These are phyloP conservation scores for Tagetes erecta DNA, from an alignment of 129 eudicot species.

Conservation along the genomic window DNA sequence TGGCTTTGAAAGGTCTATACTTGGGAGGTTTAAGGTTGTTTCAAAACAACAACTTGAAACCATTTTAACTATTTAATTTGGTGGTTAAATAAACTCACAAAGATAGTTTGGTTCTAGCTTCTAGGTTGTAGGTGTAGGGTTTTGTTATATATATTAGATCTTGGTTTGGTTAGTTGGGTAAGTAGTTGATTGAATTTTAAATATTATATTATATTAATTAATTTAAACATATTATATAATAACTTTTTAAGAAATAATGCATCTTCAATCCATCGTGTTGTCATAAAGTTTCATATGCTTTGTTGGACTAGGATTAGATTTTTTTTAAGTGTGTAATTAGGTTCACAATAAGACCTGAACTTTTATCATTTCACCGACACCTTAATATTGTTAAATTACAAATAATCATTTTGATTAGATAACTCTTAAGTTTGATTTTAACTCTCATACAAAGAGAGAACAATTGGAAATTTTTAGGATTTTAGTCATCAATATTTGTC, in stretches of 20 bases:
- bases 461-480: background rate
- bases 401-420: background rate
- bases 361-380: no score
- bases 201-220: background rate
- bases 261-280: background rate
- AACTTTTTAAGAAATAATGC: background rate
- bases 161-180: constrained; percentile 21
- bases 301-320: no score
- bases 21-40: constrained; percentile 58
- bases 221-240: background rate
- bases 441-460: background rate
- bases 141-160: constrained; percentile 20
- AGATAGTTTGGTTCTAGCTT: constrained; percentile 21
- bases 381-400: no score
- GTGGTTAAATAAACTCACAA: background rate
- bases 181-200: background rate
- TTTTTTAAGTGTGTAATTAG: no score
- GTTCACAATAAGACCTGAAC: no score
- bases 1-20: constrained; percentile 68
- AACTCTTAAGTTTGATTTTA: background rate
- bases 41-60: constrained; percentile 38
- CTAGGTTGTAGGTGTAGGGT: constrained; percentile 21
- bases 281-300: background rate
- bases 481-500: background rate
- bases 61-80: constrained; percentile 36